A percentile compares a stretch with the other conserved stretches of the same genome.
Conservation (phyloP, 768 basidiomycete species). For the Lentinula detonsa region DNA sequence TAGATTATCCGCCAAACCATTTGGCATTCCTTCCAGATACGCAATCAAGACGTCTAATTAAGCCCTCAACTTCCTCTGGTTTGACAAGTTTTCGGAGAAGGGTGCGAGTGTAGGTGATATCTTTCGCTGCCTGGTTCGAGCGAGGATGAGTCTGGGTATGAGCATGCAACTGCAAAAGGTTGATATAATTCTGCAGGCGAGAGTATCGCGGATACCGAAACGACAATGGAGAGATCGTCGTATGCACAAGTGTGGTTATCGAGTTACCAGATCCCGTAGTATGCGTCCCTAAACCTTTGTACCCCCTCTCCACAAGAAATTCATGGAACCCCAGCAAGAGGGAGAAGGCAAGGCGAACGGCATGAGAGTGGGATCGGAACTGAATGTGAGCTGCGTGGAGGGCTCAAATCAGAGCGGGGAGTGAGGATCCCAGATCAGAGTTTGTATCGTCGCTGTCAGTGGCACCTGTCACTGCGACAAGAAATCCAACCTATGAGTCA, state of each 20-base stretch:
- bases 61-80: background rate
- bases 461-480: background rate
- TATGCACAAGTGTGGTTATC: background rate
- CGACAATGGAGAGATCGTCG: background rate
- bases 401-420: slow-evolving; percentile 23
- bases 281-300: slow-evolving; percentile 25
- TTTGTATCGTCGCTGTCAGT: background rate
- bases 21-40: background rate
- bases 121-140: background rate
- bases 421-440: slow-evolving; percentile 6
- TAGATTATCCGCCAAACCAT: background rate
- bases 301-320: slow-evolving; percentile 37
- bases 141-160: background rate
- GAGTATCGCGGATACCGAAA: background rate
- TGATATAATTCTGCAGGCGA: slow-evolving; percentile 1
- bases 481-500: slow-evolving; percentile 27
- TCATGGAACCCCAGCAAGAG: slow-evolving; percentile 36
- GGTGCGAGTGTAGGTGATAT: background rate
- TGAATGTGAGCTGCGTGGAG: slow-evolving; percentile 33
- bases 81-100: background rate
- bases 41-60: background rate
- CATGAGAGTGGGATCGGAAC: slow-evolving; percentile 24
- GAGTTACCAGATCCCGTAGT: slow-evolving; percentile 15
- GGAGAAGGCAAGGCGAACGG: slow-evolving; percentile 42
- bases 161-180: background rate